Base-by-base conservation (phyloP, 2,329 filamentous ascomycete species). In the Leptographium lundbergii region DNA sequence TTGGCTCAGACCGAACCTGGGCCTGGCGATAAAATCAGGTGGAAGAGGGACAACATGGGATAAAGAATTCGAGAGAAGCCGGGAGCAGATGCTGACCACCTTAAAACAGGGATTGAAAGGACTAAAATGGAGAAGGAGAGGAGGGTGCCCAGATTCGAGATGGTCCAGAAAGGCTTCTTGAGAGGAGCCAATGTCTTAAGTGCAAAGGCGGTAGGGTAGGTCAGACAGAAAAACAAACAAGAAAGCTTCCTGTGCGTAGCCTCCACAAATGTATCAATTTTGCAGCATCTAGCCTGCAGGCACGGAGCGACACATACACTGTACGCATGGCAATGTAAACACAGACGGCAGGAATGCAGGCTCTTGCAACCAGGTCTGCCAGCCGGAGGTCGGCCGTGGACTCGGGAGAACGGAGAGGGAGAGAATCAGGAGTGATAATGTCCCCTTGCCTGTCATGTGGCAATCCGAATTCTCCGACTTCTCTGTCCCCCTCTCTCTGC, bases 191-290 rank as follows among this genome's bases (percentile, higher is more conserved):
- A 29, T 51, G 48, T 51, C 48, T 51, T 51, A 51, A 27, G 25
- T 29, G 48, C 48, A 19, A 51, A 25, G 25, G 48, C 22, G 24
- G n/a, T 24, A 25, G 17, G 24, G n/a, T 24, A 25, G 17, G 53
- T 55, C 25, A 39, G 53, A 39, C 53, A 55, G 36, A 45, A 55
- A 55, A 25, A 55, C 34, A 55, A 55, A 55, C 36, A 55, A 45
- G 34, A 45, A 45, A 42, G 22, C n/a, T 14, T 45, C 22, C 17
- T 27, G 6, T 55, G 22, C 6, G 22, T 39, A n/a, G 34, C 53
- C 53, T 55, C 53, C 53, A 55, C 53, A 55, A 11, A 22, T 25
- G 24, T 25, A 25, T 19, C 48, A 29, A n/a, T 22, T n/a, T 19
- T 51, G 48, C 48, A n/a, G 24, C 9, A 50, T 50, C 47, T 25